Evolutionary conservation across 1,139 yeast species (phyloP), one percentile per base, ranked within the genome.

Genomic region (Yamadazyma blattariae): DNA sequence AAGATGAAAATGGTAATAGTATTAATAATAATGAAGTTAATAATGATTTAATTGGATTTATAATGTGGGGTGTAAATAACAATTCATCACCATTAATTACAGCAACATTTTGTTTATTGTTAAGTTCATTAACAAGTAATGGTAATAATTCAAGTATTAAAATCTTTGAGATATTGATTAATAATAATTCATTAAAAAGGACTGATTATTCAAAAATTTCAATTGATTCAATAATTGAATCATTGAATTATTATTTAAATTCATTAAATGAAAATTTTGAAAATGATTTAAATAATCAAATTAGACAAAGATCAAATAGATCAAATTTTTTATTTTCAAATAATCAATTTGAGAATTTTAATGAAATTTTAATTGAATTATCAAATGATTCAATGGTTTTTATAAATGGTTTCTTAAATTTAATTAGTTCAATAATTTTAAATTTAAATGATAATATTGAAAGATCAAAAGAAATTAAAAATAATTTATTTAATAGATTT

Each of bases 1-100:
- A 84, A 40, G 74, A 80, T 14, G 81, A 75, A 33, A 11, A 23
- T n/a, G 25, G 5, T n/a, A 13, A 10, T 11, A 25, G 8, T 14
- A n/a, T 9, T 11, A 18, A 18, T 19, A 20, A 27, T 8, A 16
- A 11, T 13, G 26, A 29, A 8, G 39, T 43, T 4, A 47, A 52
- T 10, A 50, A 46, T 36, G 72, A 68, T 34, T 48, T 67, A 10
- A 72, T 78, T 48, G 97, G 96, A 0, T 90, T 92, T 48, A 67
- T 90, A 33, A 76, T 76, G 30, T 90, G 97, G 97, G 95, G 95
- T 0, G 72, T 94, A 4, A 79, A 81, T 38, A 84, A 90, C 50
- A 88, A 84, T 42, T 66, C 74, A 1, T 86, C 92, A 11, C 82
- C 94, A 6, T 66, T 89, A 36, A 88, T 90, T 65, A 77, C 88